Evolutionary conservation across 192 early-diverging fungal species (phyloP).

Genomic region (Thamnidium elegans): DNA sequence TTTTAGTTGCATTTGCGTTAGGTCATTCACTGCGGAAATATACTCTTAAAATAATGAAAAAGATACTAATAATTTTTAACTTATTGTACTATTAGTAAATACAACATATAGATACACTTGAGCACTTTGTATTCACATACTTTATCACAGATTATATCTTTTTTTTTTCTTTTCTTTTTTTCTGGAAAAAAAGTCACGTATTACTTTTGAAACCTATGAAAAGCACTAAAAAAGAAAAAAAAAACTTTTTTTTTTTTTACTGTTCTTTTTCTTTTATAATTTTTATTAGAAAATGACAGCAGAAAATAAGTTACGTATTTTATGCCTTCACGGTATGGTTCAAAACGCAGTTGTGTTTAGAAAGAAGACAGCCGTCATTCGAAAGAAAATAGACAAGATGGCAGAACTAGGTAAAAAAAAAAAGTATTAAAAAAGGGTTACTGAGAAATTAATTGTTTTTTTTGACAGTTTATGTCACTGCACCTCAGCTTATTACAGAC

Average conservation of each 20-base stretch:
- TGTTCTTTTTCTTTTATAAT: background rate
- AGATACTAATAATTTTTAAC: too few species aligned
- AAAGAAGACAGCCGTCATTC: conserved; percentile 53
- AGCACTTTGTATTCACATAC: too few species aligned
- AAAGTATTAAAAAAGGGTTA: background rate
- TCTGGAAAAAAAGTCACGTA: too few species aligned
- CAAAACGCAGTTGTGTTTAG: conserved; percentile 49
- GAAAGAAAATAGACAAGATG: conserved; percentile 47
- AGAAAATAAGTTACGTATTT: conserved; percentile 40
- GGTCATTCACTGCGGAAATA: too few species aligned
- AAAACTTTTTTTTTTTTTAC: background rate
- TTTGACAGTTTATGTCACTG: conserved; percentile 48
- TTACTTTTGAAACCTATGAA: too few species aligned
- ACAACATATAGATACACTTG: too few species aligned
- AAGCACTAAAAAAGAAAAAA: too few species aligned
- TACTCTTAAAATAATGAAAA: too few species aligned
- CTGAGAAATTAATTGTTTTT: background rate
- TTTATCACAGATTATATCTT: background rate
- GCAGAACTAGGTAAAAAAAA: conserved; percentile 46
- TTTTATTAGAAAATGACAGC: background rate
- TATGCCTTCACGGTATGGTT: conserved; percentile 53
- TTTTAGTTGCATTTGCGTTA: too few species aligned
- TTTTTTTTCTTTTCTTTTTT: background rate
- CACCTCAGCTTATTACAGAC: conserved; percentile 45
- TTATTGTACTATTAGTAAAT: too few species aligned